phyloP scores from a whole-genome alignment of 345 rosid genomes.

The Garcia nutans region DNA sequence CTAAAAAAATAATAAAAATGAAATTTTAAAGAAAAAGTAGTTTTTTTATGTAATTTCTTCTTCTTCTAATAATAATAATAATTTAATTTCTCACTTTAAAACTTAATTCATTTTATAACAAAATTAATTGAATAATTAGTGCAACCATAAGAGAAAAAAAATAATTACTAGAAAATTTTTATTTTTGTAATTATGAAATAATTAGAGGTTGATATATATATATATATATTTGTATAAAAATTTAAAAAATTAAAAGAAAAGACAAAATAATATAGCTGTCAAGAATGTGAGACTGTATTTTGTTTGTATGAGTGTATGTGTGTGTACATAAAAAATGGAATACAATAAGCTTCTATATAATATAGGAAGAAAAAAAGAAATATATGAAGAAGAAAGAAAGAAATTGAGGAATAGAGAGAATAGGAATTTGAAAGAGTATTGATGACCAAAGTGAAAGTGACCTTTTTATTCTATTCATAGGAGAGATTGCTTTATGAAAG shows the following conservation, averaged over 20 bases:
- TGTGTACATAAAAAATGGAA: background rate
- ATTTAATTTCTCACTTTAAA: too few species aligned
- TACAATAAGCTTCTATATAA: background rate
- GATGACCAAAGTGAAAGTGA: constrained; percentile 18
- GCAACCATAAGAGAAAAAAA: background rate
- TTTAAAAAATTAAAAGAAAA: background rate
- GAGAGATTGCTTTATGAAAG: constrained; percentile 8
- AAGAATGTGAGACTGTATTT: constrained; percentile 11
- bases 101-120: too few species aligned
- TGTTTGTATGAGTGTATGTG: constrained; percentile 7
- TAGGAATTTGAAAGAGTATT: background rate
- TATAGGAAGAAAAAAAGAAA: constrained; percentile 6
- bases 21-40: too few species aligned
- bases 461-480: constrained; percentile 13
- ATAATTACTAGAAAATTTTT: too few species aligned
- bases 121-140: background rate
- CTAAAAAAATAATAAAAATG: too few species aligned
- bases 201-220: too few species aligned
- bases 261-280: constrained; percentile 26
- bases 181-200: too few species aligned
- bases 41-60: too few species aligned
- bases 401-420: background rate
- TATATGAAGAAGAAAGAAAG: constrained; percentile 7
- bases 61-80: too few species aligned
- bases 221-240: too few species aligned